Base-by-base conservation (phyloP, 2,329 filamentous ascomycete species). In the Ophiostoma sp. region DNA sequence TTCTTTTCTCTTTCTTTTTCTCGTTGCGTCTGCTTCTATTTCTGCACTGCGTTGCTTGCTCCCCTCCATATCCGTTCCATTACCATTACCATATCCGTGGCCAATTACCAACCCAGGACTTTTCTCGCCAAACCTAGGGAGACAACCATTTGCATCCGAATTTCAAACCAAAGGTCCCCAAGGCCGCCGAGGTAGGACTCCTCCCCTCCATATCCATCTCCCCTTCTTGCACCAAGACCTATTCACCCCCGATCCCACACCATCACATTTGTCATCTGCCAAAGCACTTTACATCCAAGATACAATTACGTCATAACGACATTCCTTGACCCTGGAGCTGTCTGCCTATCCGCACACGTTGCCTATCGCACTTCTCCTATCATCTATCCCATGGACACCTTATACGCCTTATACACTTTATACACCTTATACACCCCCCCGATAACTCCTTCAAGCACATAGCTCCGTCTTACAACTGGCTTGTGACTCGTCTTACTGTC, bases 101-200 rank as follows among this genome's bases (percentile, higher is more conserved):
- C 65, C 27, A 23, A 39, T 36, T 86, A 84, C 86, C 86, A 86
- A 89, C 85, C 73, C 76, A 74, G 76, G 78, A 77, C 77, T 57
- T 27, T 27, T 77, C 77, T 77, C 77, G 78, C 78, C 76, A 71
- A 67, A 23, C 15, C 13, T 93, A 97, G 93, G 91, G 90, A 87
- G 87, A 93, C 81, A 89, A 91, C 80, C 92, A 94, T 85, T 85
- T 97, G 82, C 94, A 97, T 90, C 93, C 94, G 84, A 92, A 96
- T 80, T 96, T 97, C 83, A 94, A 94, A 81, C 78, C 78, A 73
- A 96, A 94, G 82, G 90, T 90, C 79, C 93, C 93, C 73, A 97
- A 96, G 86, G 91, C 91, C 83, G 93, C 93, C 85, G 94, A 98
- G 94, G 95, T 98, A 93, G 91, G 81, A 85, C 13, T 11, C 80